Percentiles rank a stretch among this genome's conserved stretches.
These are phyloP conservation scores for Triglochin maritima DNA, from an alignment of 106 monocot species.

Conservation along the genomic window DNA sequence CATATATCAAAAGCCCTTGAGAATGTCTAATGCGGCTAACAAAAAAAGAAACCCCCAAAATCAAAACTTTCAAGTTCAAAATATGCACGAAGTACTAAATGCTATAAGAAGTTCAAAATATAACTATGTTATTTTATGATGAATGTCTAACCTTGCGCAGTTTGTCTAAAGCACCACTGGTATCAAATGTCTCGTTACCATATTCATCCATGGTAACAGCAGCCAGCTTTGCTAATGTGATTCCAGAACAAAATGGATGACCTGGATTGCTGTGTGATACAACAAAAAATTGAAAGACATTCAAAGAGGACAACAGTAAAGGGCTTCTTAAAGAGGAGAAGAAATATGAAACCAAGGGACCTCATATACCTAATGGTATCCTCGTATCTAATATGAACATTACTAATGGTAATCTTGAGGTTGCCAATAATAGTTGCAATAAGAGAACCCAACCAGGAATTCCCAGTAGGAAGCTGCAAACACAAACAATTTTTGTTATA, in stretches of 20 bases:
- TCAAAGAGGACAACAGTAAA: background rate
- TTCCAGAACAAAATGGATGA: constrained; percentile 84
- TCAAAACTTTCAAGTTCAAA: background rate
- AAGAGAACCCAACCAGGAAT: constrained; percentile 75
- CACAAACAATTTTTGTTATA: no score
- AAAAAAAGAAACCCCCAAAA: no score
- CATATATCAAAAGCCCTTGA: no score
- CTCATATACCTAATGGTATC: constrained; percentile 65
- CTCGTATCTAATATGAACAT: constrained; percentile 97
- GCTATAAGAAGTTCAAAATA: background rate
- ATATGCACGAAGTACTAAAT: background rate
- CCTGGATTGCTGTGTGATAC: constrained; percentile 69
- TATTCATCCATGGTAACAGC: constrained; percentile 93
- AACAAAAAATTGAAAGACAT: background rate
- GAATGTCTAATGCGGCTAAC: no score
- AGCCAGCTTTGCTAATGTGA: constrained; percentile 89
- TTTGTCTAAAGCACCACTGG: constrained; percentile 95
- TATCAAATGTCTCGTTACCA: constrained; percentile 94
- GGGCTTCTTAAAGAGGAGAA: background rate
- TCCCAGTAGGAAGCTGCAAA: constrained; percentile 56
- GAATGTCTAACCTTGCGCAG: constrained; percentile 53
- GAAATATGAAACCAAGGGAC: background rate
- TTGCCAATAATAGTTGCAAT: constrained; percentile 90
- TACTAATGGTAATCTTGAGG: constrained; percentile 89
- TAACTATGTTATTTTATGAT: background rate